Evolutionary conservation across 176 grass and related monocot genomes (phyloP).

Genomic region (Musa acuminata): DNA sequence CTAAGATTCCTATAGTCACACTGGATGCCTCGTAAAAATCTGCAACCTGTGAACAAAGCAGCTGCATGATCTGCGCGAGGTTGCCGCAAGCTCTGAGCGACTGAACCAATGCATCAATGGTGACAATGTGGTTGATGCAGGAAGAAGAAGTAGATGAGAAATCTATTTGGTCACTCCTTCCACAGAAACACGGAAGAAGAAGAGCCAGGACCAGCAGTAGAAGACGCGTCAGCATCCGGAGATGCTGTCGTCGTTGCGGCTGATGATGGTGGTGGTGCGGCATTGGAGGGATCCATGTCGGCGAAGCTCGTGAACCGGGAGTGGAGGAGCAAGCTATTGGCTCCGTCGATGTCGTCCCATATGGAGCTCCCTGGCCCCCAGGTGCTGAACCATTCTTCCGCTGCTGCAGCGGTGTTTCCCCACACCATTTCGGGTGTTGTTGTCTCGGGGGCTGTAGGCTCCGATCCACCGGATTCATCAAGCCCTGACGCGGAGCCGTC

Average conservation of each 20-base stretch:
- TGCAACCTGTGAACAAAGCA: too few species aligned
- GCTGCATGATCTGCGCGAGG: too few species aligned
- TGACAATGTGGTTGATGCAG: neutral
- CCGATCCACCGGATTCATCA: neutral
- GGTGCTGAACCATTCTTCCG: slow-evolving; percentile 86
- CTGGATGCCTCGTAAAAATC: too few species aligned
- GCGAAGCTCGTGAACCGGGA: slow-evolving; percentile 35
- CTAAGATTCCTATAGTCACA: slow-evolving; percentile 12
- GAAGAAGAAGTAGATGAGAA: neutral
- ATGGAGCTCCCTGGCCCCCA: slow-evolving; percentile 89
- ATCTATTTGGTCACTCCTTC: slow-evolving; percentile 31
- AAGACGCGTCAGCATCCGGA: slow-evolving; percentile 17
- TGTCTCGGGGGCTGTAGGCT: neutral
- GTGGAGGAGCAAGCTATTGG: slow-evolving; percentile 58
- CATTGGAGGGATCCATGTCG: neutral
- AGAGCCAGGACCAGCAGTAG: slow-evolving; percentile 15
- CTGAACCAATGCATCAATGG: neutral
- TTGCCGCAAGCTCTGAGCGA: neutral
- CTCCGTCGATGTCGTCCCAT: slow-evolving; percentile 93
- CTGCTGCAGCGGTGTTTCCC: slow-evolving; percentile 45
- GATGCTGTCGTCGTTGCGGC: neutral
- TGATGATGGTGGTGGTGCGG: neutral
- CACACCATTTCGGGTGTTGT: slow-evolving; percentile 32
- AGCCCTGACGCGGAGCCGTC: too few species aligned
- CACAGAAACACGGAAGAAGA: slow-evolving; percentile 32